Evolutionary conservation across 164 flowering plant species (phyloP), one percentile per base, ranked within the genome.

Genomic region (Macadamia integrifolia): DNA sequence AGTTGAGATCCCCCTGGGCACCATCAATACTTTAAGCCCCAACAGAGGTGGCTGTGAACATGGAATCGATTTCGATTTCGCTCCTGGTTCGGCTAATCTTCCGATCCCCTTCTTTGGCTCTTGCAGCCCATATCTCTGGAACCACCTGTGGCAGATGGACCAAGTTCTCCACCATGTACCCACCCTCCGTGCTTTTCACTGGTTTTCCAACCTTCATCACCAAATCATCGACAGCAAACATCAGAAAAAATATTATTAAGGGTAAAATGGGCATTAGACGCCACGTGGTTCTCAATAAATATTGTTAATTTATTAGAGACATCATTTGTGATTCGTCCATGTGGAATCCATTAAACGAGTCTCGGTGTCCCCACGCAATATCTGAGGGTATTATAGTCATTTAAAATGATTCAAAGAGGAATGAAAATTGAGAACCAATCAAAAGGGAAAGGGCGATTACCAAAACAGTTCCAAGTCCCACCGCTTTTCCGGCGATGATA

Each of bases 381-480:
- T 23, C 23, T 5, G 5, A 35, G 40, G 40, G 5, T 35, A 35
- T 35, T 35, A 2, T 5, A 11, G 13, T 46, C 50, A 46, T 46
- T 8, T 46, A 11, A 46, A 59, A n/a, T 44, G 18, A 40, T 8
- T 4, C 31, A 52, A 60, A 14, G 23, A 48, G 53, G 6, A 6
- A 15, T 1, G 52, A 4, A 15, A 5, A 8, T 48, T 29, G 10
- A 15, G 28, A 31, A n/a, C 6, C 14, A 35, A 58, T 3, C 2
- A 29, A 29, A 58, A 6, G 40, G 50, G 30, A 3, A 8, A 14
- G 3, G 29, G 68, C 23, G 23, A 42, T 73, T 81, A 89, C 98
- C 95, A 90, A 53, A 66, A 78, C 92, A n/a, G 97, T 93, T 14
- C 72, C 77, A 7, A 93, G 86, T 0, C 95, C 98, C 62, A 82